Evolutionary conservation across 2,329 filamentous ascomycete species (phyloP).

Genomic region (Cladosporium halotolerans): DNA sequence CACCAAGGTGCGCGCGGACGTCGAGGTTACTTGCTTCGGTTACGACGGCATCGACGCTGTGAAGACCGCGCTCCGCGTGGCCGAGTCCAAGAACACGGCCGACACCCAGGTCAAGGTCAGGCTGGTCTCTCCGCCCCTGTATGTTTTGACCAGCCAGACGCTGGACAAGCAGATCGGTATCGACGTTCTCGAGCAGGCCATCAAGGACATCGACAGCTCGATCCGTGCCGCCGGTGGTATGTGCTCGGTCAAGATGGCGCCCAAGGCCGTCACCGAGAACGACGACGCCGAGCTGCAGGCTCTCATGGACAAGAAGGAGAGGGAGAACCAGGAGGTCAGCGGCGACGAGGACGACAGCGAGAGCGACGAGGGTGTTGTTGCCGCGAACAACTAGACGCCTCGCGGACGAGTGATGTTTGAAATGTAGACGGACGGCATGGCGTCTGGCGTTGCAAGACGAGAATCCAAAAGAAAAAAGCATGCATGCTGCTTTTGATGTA

Average conservation of each 20-base stretch:
- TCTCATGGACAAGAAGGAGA: conserved; percentile 97
- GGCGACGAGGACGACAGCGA: conserved; percentile 95
- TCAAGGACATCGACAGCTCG: conserved; percentile 73
- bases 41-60: conserved; percentile 99
- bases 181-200: conserved; percentile 76
- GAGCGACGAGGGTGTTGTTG: conserved; percentile 79
- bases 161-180: conserved; percentile 89
- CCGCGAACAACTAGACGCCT: conserved; percentile 27
- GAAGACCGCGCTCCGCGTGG: conserved; percentile 83
- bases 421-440: conserved; percentile 6
- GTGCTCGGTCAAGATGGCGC: conserved; percentile 93
- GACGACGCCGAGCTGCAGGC: conserved; percentile 96
- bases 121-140: conserved; percentile 94
- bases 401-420: conserved; percentile 3
- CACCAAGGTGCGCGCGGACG: conserved; percentile 97
- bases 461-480: conserved; percentile 4
- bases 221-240: conserved; percentile 74
- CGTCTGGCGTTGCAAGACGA: conserved; percentile 9
- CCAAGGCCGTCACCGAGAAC: conserved; percentile 97
- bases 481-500: neutral
- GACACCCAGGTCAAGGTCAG: conserved; percentile 97
- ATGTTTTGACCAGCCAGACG: conserved; percentile 92
- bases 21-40: conserved; percentile 83
- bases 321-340: conserved; percentile 95
- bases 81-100: conserved; percentile 84